Evolutionary conservation across 176 grass and related monocot genomes (phyloP).

Genomic region (Phoenix dactylifera): DNA sequence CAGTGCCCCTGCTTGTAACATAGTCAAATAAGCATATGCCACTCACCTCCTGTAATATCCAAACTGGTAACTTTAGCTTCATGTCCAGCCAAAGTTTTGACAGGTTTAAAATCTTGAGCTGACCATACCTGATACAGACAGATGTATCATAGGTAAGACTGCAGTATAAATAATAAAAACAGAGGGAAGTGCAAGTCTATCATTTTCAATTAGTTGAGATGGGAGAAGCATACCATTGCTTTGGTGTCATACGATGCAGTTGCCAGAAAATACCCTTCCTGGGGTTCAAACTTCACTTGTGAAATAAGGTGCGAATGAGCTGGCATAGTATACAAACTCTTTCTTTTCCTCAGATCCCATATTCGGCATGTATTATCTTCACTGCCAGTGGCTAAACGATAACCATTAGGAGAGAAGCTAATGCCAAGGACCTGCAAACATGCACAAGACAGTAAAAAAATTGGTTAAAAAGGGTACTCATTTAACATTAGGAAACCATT

Average conservation of each 20-base stretch:
- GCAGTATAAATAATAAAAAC: too few relatives aligned
- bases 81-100: conserved; percentile 76
- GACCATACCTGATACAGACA: conserved; percentile 66
- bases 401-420: conserved; percentile 87
- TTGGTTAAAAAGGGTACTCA: too few relatives aligned
- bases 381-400: conserved; percentile 79
- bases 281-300: conserved; percentile 93
- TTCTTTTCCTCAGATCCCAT: conserved; percentile 88
- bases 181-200: too few relatives aligned
- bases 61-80: conserved; percentile 95
- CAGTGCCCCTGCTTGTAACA: too few relatives aligned
- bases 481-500: background rate
- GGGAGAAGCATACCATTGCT: conserved; percentile 51
- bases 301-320: conserved; percentile 90
- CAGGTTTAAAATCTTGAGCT: conserved; percentile 77
- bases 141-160: too few relatives aligned
- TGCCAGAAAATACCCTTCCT: conserved; percentile 79
- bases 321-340: conserved; percentile 78
- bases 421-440: conserved; percentile 64
- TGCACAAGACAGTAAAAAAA: too few relatives aligned
- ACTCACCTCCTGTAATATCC: conserved; percentile 85
- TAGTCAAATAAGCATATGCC: background rate
- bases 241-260: conserved; percentile 90
- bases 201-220: too few relatives aligned
- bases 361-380: conserved; percentile 95